A percentile compares a stretch with the other conserved stretches of the same genome.
These are phyloP conservation scores for Mycena olivaceomarginata DNA, from an alignment of 768 basidiomycete genomes.

Conservation along the genomic window DNA sequence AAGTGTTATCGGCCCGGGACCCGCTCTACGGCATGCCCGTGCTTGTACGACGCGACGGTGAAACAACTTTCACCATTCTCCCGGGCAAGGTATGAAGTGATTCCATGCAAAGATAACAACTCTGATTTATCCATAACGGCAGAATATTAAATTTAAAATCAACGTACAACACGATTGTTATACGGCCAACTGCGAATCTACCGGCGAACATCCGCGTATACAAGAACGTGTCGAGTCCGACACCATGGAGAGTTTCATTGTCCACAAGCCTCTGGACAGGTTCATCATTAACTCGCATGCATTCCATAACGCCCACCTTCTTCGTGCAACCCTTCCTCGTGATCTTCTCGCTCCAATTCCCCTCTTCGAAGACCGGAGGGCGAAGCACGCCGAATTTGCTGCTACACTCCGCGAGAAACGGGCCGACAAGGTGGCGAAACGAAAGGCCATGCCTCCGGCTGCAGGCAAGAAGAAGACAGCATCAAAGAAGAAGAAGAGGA, in stretches of 20 bases:
- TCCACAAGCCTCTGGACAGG: neutral
- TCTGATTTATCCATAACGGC: neutral
- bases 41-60: too few species aligned
- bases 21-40: too few species aligned
- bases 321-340: neutral
- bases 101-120: too few species aligned
- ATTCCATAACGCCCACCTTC: neutral
- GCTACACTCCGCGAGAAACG: neutral
- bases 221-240: conserved; percentile 12
- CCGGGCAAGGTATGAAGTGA: too few species aligned
- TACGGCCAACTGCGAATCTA: neutral
- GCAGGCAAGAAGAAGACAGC: too few species aligned
- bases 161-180: neutral
- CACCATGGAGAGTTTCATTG: neutral
- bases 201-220: neutral
- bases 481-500: neutral
- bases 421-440: neutral
- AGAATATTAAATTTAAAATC: conserved; percentile 16
- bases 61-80: too few species aligned
- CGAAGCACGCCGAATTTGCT: neutral
- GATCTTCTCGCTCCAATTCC: conserved; percentile 13
- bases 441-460: neutral
- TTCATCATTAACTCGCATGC: too few species aligned
- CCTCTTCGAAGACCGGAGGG: neutral
- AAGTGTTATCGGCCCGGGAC: too few species aligned